Evolutionary conservation across 257 asterid species (phyloP), one percentile per base, ranked within the genome.

Genomic region (Solanum clarkiae): DNA sequence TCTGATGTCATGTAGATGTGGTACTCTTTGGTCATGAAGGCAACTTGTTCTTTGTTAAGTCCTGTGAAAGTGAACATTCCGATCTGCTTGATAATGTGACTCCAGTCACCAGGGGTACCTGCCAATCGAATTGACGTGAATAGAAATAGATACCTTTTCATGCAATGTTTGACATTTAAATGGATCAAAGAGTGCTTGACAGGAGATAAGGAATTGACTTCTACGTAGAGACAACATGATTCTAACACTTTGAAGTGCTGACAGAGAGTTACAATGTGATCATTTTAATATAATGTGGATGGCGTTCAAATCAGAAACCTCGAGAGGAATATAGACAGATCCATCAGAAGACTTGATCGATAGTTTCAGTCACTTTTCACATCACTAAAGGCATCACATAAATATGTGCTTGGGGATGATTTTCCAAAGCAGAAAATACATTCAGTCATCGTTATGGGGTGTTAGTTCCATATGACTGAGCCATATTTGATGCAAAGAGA

Each of bases 71-170:
- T 96, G 89, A 96, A 96, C 99, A 96, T 96, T 84, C 99, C 99
- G 65, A 95, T 96, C 89, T 95, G 99, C 94, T 96, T 96, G 91
- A 96, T 90, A 49, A 96, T 96, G 93, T 96, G 99, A 84, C 96
- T 96, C 99, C 99, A 96, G 86, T 96, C 99, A 85, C 99, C 99
- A 65, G 99, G 99, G 68, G 98, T 95, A 79, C 96, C 99, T 96
- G 92, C 89, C 88, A 89, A 69, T 47, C 49, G n/a, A 70, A 77
- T 53, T 26, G 51, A 49, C 11, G 10, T 45, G 18, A 59, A 62
- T 51, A 62, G 15, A 45, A 82, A 62, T 22, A 62, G 7, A 82
- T 44, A 82, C 2, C 56, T 51, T 47, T 8, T 15, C 63, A 26
- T 77, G 65, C 10, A 29, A 54, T 77, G 63, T 17, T 77, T 51